These are phyloP conservation scores for Teunomyces aglyptinius DNA, from an alignment of 805 yeast species.

Conservation along the genomic window DNA sequence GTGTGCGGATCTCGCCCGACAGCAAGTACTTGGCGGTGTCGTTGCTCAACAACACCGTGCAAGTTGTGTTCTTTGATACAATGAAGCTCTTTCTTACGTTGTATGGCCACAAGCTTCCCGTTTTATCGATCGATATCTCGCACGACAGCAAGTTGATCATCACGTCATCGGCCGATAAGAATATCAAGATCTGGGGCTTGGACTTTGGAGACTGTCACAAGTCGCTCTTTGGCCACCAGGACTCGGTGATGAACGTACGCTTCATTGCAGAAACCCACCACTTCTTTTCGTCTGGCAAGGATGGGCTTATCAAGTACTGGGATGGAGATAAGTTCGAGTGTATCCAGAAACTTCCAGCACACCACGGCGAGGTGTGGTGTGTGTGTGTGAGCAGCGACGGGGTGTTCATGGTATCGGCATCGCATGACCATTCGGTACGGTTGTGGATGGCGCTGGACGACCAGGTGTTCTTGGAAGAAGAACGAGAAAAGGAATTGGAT, in stretches of 20 bases:
- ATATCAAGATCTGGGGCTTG: constrained; percentile 96
- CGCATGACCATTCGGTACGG: constrained; percentile 92
- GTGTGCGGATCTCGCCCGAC: constrained; percentile 80
- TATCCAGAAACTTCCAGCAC: constrained; percentile 78
- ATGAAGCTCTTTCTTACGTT: constrained; percentile 83
- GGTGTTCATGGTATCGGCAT: constrained; percentile 68
- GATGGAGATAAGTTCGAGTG: constrained; percentile 97
- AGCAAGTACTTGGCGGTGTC: constrained; percentile 76
- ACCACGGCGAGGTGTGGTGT: constrained; percentile 93
- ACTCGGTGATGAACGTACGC: constrained; percentile 83
- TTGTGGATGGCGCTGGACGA: constrained; percentile 94
- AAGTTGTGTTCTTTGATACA: constrained; percentile 84
- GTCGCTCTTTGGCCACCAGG: constrained; percentile 95
- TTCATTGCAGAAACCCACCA: constrained; percentile 85
- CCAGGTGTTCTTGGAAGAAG: constrained; percentile 95
- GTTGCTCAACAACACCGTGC: constrained; percentile 89
- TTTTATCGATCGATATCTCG: constrained; percentile 87
- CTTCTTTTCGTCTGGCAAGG: constrained; percentile 88
- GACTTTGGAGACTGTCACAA: constrained; percentile 99
- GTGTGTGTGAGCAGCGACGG: constrained; percentile 76
- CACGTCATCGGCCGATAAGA: constrained; percentile 96
- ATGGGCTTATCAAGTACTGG: constrained; percentile 90
- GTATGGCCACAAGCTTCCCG: constrained; percentile 97
- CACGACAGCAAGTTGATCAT: constrained; percentile 82
- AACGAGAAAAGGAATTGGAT: constrained; percentile 92